Base-by-base conservation (phyloP, 495 filamentous ascomycete genomes). In the Hypoxylon rickii region DNA sequence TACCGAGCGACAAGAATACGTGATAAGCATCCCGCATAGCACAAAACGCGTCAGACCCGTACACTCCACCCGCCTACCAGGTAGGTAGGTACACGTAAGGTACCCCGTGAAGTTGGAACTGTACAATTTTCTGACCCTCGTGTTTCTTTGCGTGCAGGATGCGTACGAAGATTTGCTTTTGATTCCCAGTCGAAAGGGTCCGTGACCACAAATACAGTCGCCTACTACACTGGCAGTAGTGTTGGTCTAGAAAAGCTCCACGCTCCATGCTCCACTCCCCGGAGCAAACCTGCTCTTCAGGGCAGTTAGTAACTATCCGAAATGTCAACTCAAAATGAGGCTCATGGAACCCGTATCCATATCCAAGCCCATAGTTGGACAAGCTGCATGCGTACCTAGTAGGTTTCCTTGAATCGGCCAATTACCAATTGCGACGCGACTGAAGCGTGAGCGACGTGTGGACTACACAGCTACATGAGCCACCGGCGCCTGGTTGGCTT, bases 401-500 rank as follows among this genome's bases (percentile, higher is more conserved):
- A 43, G 15, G 37, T 33, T 43, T 29, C 15, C 11, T 3, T 24
- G 16, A 32, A 56, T 56, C 49, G 53, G 13, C 53, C 53, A 49
- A 49, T 56, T 11, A 44, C 7, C 43, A 34, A 10, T 16, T 39
- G 11, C 37, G 10, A 15, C 33, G 18, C 17, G 3, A 18, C 20
- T 29, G 17, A 24, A 21, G 32, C 18, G 24, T 42, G 29, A 36
- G 15, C 24, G 34, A 38, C 3, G 13, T 55, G 36, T 39, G 34
- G 43, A 8, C 19, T 37, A 50, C 43, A 43, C 37, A 56, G 10
- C 18, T 37, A 50, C 43, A 43, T 21, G 49, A 50, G 53, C 53
- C 45, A 57, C 53, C 33, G 24, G 24, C 39, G 13, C 20, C 38
- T 24, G 15, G 15, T 20, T 43, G 20, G 44, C 44, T 20, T 3